These are phyloP conservation scores for Termitomyces sp. DNA, from an alignment of 768 basidiomycete species.

Conservation along the genomic window DNA sequence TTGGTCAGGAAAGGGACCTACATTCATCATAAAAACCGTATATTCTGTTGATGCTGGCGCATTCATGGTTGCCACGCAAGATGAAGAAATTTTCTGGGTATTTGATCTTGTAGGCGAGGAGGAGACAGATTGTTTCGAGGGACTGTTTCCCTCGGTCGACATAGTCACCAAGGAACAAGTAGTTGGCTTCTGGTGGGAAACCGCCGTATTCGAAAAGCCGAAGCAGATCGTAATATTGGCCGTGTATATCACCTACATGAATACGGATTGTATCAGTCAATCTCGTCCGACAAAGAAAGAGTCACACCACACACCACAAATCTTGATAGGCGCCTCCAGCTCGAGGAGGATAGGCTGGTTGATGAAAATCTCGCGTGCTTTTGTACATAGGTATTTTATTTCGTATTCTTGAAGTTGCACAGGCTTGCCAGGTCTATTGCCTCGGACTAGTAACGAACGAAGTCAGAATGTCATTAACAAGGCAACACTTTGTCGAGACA, in stretches of 20 bases:
- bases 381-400: slow-evolving; percentile 98
- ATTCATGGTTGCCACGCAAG: slow-evolving; percentile 97
- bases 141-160: slow-evolving; percentile 99
- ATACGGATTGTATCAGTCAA: slow-evolving; percentile 6
- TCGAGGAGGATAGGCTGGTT: slow-evolving; percentile 97
- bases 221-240: slow-evolving; percentile 98
- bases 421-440: slow-evolving; percentile 97
- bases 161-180: slow-evolving; percentile 99
- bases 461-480: slow-evolving; percentile 8
- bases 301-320: slow-evolving; percentile 72
- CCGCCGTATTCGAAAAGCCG: slow-evolving; percentile 98
- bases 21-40: slow-evolving; percentile 99
- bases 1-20: slow-evolving; percentile 34
- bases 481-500: slow-evolving; percentile 1
- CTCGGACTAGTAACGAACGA: slow-evolving; percentile 65
- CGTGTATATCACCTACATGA: slow-evolving; percentile 88
- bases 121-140: slow-evolving; percentile 97
- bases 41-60: slow-evolving; percentile 98
- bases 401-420: slow-evolving; percentile 98
- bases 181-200: slow-evolving; percentile 99
- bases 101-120: slow-evolving; percentile 99
- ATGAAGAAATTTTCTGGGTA: slow-evolving; percentile 99
- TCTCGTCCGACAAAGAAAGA: slow-evolving; percentile 14
- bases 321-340: slow-evolving; percentile 99
- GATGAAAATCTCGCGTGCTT: slow-evolving; percentile 98